A percentile compares a stretch with the other conserved stretches of the same genome.
These are phyloP conservation scores for Penicillium sp. DNA, from an alignment of 2,329 filamentous ascomycete species.

Conservation along the genomic window DNA sequence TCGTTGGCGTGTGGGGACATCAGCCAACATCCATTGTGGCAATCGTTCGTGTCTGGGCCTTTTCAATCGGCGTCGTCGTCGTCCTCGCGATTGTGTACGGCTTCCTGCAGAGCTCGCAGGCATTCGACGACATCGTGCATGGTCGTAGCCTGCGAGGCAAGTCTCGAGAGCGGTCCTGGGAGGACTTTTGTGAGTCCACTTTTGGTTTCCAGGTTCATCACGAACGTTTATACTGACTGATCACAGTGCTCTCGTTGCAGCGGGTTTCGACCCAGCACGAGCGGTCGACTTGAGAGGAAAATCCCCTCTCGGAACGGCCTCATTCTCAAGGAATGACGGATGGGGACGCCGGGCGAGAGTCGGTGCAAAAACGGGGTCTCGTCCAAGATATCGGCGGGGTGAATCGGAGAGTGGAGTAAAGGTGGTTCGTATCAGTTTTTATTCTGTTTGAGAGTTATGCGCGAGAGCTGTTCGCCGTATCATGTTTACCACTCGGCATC, in stretches of 20 bases:
- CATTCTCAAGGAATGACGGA: not conserved
- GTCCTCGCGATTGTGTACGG: constrained; percentile 86
- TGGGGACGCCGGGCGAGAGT: not conserved
- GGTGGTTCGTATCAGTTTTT: not conserved
- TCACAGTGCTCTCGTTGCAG: constrained; percentile 78
- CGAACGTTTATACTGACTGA: constrained; percentile 49
- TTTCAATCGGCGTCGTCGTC: constrained; percentile 72
- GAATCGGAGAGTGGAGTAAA: not conserved
- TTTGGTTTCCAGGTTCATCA: not conserved
- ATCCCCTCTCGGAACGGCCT: not conserved
- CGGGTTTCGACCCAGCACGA: constrained; percentile 91
- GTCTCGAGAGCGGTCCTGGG: constrained; percentile 76
- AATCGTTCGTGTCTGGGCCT: constrained; percentile 86
- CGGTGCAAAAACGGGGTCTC: not conserved
- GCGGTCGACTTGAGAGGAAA: constrained; percentile 69
- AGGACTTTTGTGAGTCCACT: constrained; percentile 77
- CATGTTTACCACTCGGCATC: not conserved
- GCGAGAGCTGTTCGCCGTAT: not conserved
- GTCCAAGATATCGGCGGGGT: not conserved
- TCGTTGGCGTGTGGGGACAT: constrained; percentile 79
- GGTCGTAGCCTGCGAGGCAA: constrained; percentile 80
- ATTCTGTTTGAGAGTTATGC: not conserved
- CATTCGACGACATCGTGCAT: constrained; percentile 92
- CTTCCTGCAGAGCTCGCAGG: constrained; percentile 75
- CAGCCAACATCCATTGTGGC: constrained; percentile 75